Conservation (phyloP, 2,329 filamentous ascomycete species). For the Endothia cerciana region DNA sequence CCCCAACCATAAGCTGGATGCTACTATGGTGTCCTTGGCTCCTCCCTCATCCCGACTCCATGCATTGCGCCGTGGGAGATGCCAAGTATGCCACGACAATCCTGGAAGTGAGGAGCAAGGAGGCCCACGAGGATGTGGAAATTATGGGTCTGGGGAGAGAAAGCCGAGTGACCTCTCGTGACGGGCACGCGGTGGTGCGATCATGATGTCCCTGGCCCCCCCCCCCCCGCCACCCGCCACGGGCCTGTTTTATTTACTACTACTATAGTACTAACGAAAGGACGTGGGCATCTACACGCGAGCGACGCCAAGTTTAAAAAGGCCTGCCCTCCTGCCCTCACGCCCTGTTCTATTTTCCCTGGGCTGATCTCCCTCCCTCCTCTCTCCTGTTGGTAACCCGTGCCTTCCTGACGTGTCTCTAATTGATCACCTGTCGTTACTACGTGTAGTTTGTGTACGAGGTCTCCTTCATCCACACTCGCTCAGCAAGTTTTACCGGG, state of each 20-base stretch:
- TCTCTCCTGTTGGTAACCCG: background rate
- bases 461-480: background rate
- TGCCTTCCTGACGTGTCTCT: background rate
- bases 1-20: too few species aligned
- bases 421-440: background rate
- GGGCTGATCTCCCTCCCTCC: background rate
- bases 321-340: background rate
- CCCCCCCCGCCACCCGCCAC: background rate
- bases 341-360: background rate
- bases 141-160: background rate
- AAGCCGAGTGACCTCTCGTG: background rate
- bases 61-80: background rate
- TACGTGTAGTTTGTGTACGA: background rate
- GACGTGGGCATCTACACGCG: background rate
- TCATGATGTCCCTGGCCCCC: background rate
- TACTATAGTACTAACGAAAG: slow-evolving; percentile 1
- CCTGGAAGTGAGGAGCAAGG: background rate
- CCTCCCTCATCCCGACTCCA: background rate
- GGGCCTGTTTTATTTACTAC: background rate
- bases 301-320: background rate
- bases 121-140: too few species aligned
- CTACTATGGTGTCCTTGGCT: background rate
- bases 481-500: background rate
- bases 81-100: background rate
- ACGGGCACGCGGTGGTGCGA: background rate